Base-by-base conservation (phyloP, 805 yeast species). In the Ascoidea rubescens region DNA sequence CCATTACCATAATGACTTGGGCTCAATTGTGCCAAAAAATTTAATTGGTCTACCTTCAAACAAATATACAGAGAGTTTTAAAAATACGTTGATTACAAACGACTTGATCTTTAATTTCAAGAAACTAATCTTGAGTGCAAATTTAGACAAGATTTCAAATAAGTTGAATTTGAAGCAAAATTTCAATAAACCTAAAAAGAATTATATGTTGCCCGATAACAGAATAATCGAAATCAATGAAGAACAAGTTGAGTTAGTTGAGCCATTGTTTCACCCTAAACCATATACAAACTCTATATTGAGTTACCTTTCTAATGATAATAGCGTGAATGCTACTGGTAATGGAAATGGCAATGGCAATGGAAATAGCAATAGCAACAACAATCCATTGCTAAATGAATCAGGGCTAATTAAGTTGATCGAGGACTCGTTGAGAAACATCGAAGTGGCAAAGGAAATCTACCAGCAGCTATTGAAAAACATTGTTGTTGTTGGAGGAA, bases 401-500 rank as follows among this genome's bases (percentile, higher is more conserved):
- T 12, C 17, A 4, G 74, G 74, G 14, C 53, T 74, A 43, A 67
- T 71, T 4, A 73, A 69, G 21, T 53, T 72, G 50, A 65, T 74
- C 5, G 57, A 74, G 37, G 59, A 63, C 1, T 67, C 73, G 7
- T 65, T 74, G 63, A 73, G 72, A 59, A 67, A 66, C 54, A 58
- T 73, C 5, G 75, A 70, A 53, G 71, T 72, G 3, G 59, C 69
- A 0, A 70, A 68, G n/a, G 67, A 68, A 7, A 58, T 68, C 16
- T 73, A 73, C 53, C 61, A 64, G 33, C 68, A 67, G 37, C 58
- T 74, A 47, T 56, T 74, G n/a, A 81, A 82, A 61, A 84, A 84
- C 60, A 82, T 87, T 50, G 81, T 86, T 31, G 69, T 86, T 42
- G 82, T 87, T 0, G 95, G 95, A 10, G 85, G 90, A 3, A 71